phyloP scores from a whole-genome alignment of 192 early-diverging fungal genomes.

The Entophlyctis helioformis region DNA sequence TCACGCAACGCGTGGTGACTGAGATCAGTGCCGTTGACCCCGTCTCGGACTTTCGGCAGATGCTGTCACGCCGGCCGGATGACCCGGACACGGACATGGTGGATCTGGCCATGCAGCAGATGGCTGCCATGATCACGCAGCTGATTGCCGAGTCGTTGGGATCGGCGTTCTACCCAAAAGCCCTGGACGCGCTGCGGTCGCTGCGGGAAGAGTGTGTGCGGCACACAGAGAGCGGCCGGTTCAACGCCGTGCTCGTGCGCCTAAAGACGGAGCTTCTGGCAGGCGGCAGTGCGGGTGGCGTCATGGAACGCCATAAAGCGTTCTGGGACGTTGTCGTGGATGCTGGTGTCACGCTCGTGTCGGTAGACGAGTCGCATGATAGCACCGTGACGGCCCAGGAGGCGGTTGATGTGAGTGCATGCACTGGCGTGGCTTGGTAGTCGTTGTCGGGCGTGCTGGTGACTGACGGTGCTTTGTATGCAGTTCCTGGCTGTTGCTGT shows the following conservation, averaged over 20 bases:
- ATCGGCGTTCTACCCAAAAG: conserved; percentile 41
- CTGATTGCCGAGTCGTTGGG: conserved; percentile 41
- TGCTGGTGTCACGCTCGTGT: conserved; percentile 32
- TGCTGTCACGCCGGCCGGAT: no score
- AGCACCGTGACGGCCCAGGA: conserved; percentile 28
- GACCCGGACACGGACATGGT: no score
- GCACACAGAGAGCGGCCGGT: conserved; percentile 24
- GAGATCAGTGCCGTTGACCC: conserved; percentile 43
- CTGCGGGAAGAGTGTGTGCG: conserved; percentile 23
- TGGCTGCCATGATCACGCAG: conserved; percentile 36
- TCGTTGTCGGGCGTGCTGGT: no score
- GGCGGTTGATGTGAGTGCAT: conserved; percentile 38
- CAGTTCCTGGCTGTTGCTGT: no score
- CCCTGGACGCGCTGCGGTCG: conserved; percentile 35
- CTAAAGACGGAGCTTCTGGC: no score
- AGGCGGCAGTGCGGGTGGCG: no score
- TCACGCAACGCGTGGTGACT: conserved; percentile 15
- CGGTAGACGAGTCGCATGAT: conserved; percentile 22
- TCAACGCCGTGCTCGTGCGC: conserved; percentile 44
- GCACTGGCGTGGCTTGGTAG: no score
- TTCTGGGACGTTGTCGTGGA: conserved; percentile 41
- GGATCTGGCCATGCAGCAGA: conserved; percentile 39
- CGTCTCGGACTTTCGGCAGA: conserved; percentile 43
- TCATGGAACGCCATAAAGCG: conserved; percentile 18
- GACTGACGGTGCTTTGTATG: no score